Percentiles rank a stretch among this genome's conserved stretches.
Conservation (phyloP, 75 land plant genomes). For the Picea glauca region DNA sequence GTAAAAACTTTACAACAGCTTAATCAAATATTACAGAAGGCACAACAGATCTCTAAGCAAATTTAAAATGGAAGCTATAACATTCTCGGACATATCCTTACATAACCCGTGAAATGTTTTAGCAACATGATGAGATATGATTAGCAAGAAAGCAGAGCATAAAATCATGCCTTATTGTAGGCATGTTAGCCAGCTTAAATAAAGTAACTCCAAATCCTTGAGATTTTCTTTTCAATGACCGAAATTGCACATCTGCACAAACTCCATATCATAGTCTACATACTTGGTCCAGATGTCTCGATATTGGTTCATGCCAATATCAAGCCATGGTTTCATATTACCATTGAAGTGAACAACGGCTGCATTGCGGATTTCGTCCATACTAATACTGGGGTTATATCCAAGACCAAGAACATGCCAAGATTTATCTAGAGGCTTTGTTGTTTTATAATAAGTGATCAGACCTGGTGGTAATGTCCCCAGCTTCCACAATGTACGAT, state of each 20-base stretch:
- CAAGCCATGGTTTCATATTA: slow-evolving; percentile 86
- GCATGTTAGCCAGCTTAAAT: neutral
- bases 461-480: slow-evolving; percentile 77
- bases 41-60: slow-evolving; percentile 3
- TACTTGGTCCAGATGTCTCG: slow-evolving; percentile 70
- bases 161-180: slow-evolving; percentile 8
- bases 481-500: slow-evolving; percentile 73
- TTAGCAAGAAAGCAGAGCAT: neutral
- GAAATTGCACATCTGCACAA: slow-evolving; percentile 70
- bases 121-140: slow-evolving; percentile 6
- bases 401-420: slow-evolving; percentile 92
- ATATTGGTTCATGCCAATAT: slow-evolving; percentile 74
- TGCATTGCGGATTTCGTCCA: slow-evolving; percentile 62
- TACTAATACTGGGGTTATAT: slow-evolving; percentile 76
- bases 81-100: slow-evolving; percentile 9
- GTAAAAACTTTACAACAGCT: neutral
- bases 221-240: slow-evolving; percentile 20
- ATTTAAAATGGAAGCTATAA: slow-evolving; percentile 4
- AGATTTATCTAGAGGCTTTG: slow-evolving; percentile 70
- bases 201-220: neutral
- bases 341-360: slow-evolving; percentile 85
- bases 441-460: slow-evolving; percentile 72
- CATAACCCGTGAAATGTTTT: neutral
- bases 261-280: slow-evolving; percentile 71
- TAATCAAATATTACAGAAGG: slow-evolving; percentile 1